These are phyloP conservation scores for Fusarium drepaniforme DNA, from an alignment of 2,329 filamentous ascomycete species.

Conservation along the genomic window DNA sequence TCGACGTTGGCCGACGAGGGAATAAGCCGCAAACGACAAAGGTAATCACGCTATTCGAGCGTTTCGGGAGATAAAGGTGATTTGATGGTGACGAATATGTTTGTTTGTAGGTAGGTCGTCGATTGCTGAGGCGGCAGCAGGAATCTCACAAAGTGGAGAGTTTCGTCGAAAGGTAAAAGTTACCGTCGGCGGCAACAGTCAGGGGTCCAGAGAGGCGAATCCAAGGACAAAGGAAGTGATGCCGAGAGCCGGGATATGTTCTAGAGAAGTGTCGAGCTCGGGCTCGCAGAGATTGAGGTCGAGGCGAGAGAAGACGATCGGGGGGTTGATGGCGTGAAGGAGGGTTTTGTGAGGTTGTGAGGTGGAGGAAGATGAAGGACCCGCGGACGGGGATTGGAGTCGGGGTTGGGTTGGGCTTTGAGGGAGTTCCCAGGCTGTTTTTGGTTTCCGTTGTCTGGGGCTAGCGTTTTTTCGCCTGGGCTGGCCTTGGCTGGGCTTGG, in stretches of 20 bases:
- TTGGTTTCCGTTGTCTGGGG: conserved; percentile 35
- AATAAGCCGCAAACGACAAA: conserved; percentile 20
- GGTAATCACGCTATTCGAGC: conserved; percentile 4
- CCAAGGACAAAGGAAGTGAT: not conserved
- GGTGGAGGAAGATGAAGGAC: conserved; percentile 34
- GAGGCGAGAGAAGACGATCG: not conserved
- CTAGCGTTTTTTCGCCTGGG: conserved; percentile 35
- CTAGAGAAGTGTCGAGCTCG: not conserved
- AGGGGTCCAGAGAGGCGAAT: not conserved
- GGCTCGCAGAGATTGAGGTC: not conserved
- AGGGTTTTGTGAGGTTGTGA: conserved; percentile 8
- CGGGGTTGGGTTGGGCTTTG: conserved; percentile 34
- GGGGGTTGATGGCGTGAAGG: conserved; percentile 7
- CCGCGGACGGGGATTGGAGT: conserved; percentile 11
- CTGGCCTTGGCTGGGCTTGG: conserved; percentile 3
- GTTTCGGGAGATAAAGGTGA: not conserved
- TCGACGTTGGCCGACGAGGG: conserved; percentile 28
- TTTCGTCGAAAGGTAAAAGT: conserved; percentile 2
- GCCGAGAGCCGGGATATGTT: not conserved
- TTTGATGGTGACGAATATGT: conserved; percentile 3
- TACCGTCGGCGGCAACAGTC: not conserved
- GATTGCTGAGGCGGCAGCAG: conserved; percentile 1
- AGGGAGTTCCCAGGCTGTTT: conserved; percentile 31
- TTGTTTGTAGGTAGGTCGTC: conserved; percentile 1
- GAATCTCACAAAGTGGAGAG: conserved; percentile 7